A percentile compares a stretch with the other conserved stretches of the same genome.
Conservation (phyloP, 768 basidiomycete species). For the Boletellus ananas region DNA sequence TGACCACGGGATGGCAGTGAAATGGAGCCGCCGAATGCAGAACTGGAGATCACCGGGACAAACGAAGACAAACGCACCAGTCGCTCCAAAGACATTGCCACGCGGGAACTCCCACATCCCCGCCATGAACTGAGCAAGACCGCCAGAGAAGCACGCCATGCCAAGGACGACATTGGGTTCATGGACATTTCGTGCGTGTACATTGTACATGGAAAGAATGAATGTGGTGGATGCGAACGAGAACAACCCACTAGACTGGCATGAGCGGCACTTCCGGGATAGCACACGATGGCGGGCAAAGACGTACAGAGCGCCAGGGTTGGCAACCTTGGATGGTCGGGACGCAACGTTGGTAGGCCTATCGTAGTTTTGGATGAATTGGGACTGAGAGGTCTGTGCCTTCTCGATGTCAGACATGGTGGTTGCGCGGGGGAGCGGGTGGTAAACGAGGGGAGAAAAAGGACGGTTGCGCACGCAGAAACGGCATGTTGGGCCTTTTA, state of each 20-base stretch:
- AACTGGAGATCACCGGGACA: not conserved
- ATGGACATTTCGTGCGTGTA: conserved; percentile 48
- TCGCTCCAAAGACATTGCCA: conserved; percentile 68
- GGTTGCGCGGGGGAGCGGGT: not conserved
- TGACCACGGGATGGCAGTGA: not conserved
- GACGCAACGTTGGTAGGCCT: conserved; percentile 19
- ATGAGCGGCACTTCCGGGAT: not conserved
- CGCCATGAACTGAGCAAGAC: conserved; percentile 79
- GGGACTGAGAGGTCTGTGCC: conserved; percentile 19
- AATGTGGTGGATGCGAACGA: conserved; percentile 83
- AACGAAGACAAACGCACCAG: conserved; percentile 44
- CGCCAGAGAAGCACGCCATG: conserved; percentile 84
- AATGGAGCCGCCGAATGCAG: too few species aligned
- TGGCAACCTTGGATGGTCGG: conserved; percentile 42
- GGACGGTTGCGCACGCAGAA: not conserved
- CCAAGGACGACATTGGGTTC: conserved; percentile 73
- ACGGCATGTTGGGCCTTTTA: conserved; percentile 11
- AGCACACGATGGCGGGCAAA: not conserved
- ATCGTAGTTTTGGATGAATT: conserved; percentile 15
- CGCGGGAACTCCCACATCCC: conserved; percentile 86
- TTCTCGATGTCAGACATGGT: conserved; percentile 39
- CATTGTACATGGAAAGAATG: conserved; percentile 73
- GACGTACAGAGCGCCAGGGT: conserved; percentile 45
- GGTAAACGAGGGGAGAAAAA: not conserved
- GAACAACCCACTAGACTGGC: conserved; percentile 58